Evolutionary conservation across 2,329 filamentous ascomycete genomes (phyloP).

Genomic region (Coleophoma cylindrospora): DNA sequence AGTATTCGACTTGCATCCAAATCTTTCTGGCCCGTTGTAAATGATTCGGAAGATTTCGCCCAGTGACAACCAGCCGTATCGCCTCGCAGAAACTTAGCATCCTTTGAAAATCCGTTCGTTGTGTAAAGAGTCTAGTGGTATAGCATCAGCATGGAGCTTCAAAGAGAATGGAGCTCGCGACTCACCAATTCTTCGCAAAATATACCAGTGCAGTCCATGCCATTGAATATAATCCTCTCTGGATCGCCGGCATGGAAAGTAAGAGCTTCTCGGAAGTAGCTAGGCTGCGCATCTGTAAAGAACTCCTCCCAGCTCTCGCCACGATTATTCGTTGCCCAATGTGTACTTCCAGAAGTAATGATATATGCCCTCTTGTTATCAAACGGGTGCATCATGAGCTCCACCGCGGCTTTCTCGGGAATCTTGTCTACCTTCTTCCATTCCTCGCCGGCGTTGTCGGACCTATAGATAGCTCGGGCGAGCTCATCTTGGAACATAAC

Average conservation of each 20-base stretch:
- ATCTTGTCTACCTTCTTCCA: constrained; percentile 68
- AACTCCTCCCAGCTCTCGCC: constrained; percentile 81
- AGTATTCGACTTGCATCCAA: constrained; percentile 67
- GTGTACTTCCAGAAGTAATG: constrained; percentile 60
- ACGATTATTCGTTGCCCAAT: constrained; percentile 80
- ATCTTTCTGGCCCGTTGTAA: constrained; percentile 62
- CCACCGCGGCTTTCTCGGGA: constrained; percentile 54
- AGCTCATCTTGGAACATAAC: constrained; percentile 68
- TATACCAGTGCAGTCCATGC: constrained; percentile 60
- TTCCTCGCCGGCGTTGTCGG: constrained; percentile 70
- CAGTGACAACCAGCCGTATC: constrained; percentile 77
- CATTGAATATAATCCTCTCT: constrained; percentile 81
- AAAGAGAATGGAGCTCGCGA: constrained; percentile 17
- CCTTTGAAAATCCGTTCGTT: constrained; percentile 72
- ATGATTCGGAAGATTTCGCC: constrained; percentile 73
- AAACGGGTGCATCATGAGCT: constrained; percentile 72
- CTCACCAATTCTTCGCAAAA: constrained; percentile 55
- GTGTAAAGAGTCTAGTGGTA: constrained; percentile 59
- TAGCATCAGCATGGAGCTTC: constrained; percentile 31
- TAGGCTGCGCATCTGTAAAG: constrained; percentile 53
- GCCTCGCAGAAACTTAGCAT: constrained; percentile 58
- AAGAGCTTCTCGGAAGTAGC: constrained; percentile 50
- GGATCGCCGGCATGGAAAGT: constrained; percentile 80
- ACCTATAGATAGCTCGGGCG: constrained; percentile 66
- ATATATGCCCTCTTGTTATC: constrained; percentile 77